Conservation (phyloP, 192 early-diverging fungal species). For the Funneliformis geosporum region DNA sequence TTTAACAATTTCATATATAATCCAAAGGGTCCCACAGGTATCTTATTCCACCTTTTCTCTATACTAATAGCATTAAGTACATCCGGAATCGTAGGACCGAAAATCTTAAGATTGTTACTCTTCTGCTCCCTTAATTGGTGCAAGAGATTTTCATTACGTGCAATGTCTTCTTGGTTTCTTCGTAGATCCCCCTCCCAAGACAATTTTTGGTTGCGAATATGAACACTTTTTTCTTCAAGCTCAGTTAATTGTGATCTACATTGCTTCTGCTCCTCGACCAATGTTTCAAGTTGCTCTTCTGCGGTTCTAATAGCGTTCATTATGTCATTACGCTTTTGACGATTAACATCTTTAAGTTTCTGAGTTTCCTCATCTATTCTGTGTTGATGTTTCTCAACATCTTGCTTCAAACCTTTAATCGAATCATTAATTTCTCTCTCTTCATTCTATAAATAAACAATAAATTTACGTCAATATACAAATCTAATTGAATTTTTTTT, state of each 20-base stretch:
- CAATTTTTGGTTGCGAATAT: constrained; percentile 7
- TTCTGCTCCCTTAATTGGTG: constrained; percentile 59
- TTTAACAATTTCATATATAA: constrained; percentile 58
- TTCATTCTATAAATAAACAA: constrained; percentile 28
- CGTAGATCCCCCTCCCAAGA: constrained; percentile 10
- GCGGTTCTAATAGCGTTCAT: constrained; percentile 43
- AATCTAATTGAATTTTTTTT: not conserved
- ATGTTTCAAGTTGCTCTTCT: constrained; percentile 39
- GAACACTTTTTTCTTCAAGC: constrained; percentile 12
- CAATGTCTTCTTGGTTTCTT: constrained; percentile 33
- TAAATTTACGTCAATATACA: constrained; percentile 2
- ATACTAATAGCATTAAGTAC: constrained; percentile 53
- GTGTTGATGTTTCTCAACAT: constrained; percentile 47
- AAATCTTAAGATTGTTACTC: constrained; percentile 70
- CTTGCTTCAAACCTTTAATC: constrained; percentile 40
- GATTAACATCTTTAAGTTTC: constrained; percentile 37
- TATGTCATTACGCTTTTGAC: constrained; percentile 41
- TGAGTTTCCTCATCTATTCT: constrained; percentile 52
- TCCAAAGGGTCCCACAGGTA: constrained; percentile 76
- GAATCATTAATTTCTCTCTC: constrained; percentile 48
- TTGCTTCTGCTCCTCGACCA: constrained; percentile 37
- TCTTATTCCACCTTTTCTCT: constrained; percentile 43
- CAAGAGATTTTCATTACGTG: constrained; percentile 35
- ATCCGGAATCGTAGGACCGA: constrained; percentile 67
- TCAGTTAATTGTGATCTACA: not conserved